Base-by-base conservation (phyloP, 768 basidiomycete genomes). In the Suillus hirtellus region DNA sequence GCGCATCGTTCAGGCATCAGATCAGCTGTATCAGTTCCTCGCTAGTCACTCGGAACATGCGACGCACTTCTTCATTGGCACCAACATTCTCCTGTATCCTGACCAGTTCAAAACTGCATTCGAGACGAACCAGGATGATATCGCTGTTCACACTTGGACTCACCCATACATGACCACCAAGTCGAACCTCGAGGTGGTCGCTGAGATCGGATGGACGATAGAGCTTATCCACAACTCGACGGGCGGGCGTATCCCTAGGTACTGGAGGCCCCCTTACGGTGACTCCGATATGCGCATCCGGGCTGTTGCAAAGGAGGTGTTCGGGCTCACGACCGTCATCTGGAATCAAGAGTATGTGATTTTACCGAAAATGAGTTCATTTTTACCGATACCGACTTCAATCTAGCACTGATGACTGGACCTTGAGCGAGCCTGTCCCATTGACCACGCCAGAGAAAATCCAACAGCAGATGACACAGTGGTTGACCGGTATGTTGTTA, bases 41-140 rank as follows among this genome's bases (percentile, higher is more conserved):
- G 66, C 80, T 63, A 60, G 78, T n/a, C 82, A 95, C 63, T 85
- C 88, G 64, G 74, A 86, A 62, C 82, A 75, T n/a, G 88, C 87
- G 3, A 96, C 95, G 5, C 93, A 96, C 72, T 96, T 96, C 74
- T 85, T 95, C 81, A 96, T 97, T 66, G 95, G 95, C 19, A 71
- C 82, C 40, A 90, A 94, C 71, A 90, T 95, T 63, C 68, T 90
- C 34, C 59, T 71, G 47, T 78, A 90, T 70, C 84, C 86, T 4
- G 71, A 79, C 10, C 68, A 80, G 53, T 93, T 95, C 75, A 66
- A 77, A 63, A 69, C 71, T 11, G 87, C 86, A 0, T 86, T 86
- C 69, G 71, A 73, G 66, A 66, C 68, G 9, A 72, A 68, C 60
- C 59, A 69, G 24, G 75, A 79, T 49, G 81, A 82, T 61, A 70